phyloP scores from a whole-genome alignment of 1,139 yeast genomes.

The Candida sp. region DNA sequence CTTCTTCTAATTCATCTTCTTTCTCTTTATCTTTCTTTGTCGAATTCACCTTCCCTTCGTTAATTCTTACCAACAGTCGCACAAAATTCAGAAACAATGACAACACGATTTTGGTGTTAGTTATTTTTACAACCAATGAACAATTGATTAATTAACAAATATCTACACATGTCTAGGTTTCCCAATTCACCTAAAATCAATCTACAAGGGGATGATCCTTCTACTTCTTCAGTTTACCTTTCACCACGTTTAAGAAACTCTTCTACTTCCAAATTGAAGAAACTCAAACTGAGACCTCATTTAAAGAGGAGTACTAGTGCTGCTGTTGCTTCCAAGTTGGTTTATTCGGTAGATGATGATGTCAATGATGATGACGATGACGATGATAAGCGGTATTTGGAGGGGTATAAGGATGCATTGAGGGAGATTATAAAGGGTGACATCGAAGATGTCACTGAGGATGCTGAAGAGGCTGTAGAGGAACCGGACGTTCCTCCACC shows the following conservation, averaged over 20 bases:
- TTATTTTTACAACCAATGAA: too few species aligned
- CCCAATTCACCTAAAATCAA: conserved; percentile 1
- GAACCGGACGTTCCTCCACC: too few species aligned
- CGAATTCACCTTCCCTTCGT: too few species aligned
- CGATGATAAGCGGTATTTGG: conserved; percentile 50
- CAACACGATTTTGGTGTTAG: too few species aligned
- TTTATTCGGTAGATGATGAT: conserved; percentile 78
- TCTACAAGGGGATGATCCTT: not conserved
- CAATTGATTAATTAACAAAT: not conserved
- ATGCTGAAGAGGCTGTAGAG: too few species aligned
- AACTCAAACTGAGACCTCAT: conserved; percentile 12
- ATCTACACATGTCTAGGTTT: not conserved
- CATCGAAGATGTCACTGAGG: conserved; percentile 8
- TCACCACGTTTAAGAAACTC: not conserved
- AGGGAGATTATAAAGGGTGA: conserved; percentile 33
- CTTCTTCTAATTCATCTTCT: too few species aligned
- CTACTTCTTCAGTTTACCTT: not conserved
- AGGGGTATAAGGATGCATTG: conserved; percentile 71
- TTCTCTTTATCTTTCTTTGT: too few species aligned
- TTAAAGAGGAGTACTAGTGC: conserved; percentile 19
- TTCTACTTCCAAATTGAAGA: not conserved
- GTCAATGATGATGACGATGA: conserved; percentile 40
- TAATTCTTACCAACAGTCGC: too few species aligned
- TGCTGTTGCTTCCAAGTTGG: conserved; percentile 20
- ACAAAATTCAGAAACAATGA: too few species aligned